phyloP scores from a whole-genome alignment of 345 rosid species.

The Clausena lansium region DNA sequence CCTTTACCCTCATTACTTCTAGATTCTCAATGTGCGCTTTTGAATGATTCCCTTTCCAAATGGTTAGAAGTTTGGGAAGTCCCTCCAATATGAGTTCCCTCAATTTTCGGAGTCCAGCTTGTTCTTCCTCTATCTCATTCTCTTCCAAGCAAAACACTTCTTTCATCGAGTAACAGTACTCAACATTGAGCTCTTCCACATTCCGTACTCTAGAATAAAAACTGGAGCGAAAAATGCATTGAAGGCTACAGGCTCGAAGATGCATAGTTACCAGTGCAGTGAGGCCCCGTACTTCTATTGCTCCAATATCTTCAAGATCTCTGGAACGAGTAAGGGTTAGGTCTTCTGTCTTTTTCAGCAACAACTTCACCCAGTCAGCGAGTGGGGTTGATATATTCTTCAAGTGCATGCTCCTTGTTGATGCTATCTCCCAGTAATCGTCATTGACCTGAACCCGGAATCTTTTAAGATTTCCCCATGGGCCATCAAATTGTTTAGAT shows the following conservation, averaged over 20 bases:
- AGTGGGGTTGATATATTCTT: slow-evolving; percentile 5
- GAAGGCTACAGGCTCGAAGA: slow-evolving; percentile 4
- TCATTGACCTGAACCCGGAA: slow-evolving; percentile 3
- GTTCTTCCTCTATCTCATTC: neutral
- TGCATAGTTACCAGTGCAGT: neutral
- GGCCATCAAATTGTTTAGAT: neutral
- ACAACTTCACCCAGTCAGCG: neutral
- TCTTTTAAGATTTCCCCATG: slow-evolving; percentile 5
- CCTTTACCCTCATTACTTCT: neutral
- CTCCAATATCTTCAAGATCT: neutral
- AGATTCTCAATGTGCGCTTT: neutral
- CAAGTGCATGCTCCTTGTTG: slow-evolving; percentile 5
- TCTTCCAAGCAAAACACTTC: slow-evolving; percentile 3
- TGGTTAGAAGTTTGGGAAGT: neutral
- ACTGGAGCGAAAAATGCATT: neutral
- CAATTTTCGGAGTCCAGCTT: neutral
- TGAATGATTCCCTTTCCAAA: neutral
- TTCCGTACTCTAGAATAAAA: neutral
- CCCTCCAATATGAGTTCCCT: slow-evolving; percentile 7
- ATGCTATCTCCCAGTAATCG: slow-evolving; percentile 7
- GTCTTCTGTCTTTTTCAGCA: neutral
- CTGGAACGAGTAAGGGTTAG: neutral
- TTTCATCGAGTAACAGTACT: slow-evolving; percentile 10
- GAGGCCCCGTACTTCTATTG: neutral
- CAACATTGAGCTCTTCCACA: neutral